Evolutionary conservation across 192 early-diverging fungal species (phyloP), one percentile per base, ranked within the genome.

Genomic region (Gonapodya sp.): DNA sequence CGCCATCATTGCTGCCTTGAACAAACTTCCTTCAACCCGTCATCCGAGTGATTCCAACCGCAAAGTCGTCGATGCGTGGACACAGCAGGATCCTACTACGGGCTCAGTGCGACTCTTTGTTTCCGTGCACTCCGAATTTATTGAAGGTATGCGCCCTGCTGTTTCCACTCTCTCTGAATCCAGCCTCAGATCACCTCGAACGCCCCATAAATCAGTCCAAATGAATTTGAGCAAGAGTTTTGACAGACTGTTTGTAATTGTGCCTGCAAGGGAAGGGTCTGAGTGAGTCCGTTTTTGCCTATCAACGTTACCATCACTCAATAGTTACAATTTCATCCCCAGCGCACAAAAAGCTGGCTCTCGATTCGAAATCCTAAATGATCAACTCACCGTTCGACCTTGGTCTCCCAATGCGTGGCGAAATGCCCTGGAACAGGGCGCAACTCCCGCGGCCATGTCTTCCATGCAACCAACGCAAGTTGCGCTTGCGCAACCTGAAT

Each of bases 331-430:
- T n/a, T n/a, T n/a, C n/a, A 64, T 64, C 46, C 8, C 8, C 24
- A 64, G 46, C 31, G 75, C 75, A 34, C 30, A 18, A 34, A 16
- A 77, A 34, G 75, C 75, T 34, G 75, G 75, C 75, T 77, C 8
- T 8, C 30, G 75, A 16, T 77, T 32, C 75, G 34, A 18, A 18
- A 31, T 77, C 31, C 75, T 77, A 16, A 77, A 77, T 33, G 75
- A 77, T 34, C 30, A 77, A 33, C 75, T 77, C 75, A 18, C 18
- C 8, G 75, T 77, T 14, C 75, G 75, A 2, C 34, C 34, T 34
- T 77, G 75, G 75, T 32, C 30, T 2, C 18, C 2, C 2, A 77
- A 77, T 77, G 75, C 75, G 8, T 77, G 75, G 75, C 75, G 75
- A 2, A 33, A 77, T 33, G 75, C 75, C 8, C 8, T 77, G 31